Conservation (phyloP, 192 early-diverging fungal species). For the Rhizophagus sp. region DNA sequence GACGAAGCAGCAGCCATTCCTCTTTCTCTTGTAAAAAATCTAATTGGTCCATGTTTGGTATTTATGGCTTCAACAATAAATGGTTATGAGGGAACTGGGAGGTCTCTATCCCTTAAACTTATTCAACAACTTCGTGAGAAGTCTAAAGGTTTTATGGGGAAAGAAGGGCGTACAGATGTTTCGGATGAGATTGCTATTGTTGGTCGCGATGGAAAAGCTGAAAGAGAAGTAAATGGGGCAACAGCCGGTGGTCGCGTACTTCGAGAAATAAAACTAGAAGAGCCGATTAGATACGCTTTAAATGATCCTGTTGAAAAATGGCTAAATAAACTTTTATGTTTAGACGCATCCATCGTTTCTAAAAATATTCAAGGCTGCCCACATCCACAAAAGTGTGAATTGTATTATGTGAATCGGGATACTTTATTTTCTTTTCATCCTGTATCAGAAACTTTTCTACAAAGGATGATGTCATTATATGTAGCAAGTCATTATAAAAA, state of each 20-base stretch:
- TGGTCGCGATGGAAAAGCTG: slow-evolving; percentile 57
- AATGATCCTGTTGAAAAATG: slow-evolving; percentile 91
- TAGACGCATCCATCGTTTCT: slow-evolving; percentile 79
- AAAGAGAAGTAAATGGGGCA: slow-evolving; percentile 43
- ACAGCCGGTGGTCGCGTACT: slow-evolving; percentile 67
- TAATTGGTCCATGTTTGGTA: slow-evolving; percentile 93
- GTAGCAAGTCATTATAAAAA: slow-evolving; percentile 99
- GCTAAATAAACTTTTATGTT: slow-evolving; percentile 93
- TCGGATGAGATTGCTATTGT: slow-evolving; percentile 43
- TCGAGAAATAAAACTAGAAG: slow-evolving; percentile 89
- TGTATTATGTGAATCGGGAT: slow-evolving; percentile 97
- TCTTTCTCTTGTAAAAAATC: slow-evolving; percentile 84
- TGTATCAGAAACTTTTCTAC: slow-evolving; percentile 94
- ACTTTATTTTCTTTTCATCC: slow-evolving; percentile 98
- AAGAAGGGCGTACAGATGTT: slow-evolving; percentile 37
- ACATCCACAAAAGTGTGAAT: slow-evolving; percentile 90
- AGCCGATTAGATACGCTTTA: slow-evolving; percentile 90
- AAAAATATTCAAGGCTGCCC: slow-evolving; percentile 84
- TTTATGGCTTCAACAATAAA: slow-evolving; percentile 99
- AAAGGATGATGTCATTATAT: slow-evolving; percentile 96
- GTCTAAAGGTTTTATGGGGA: slow-evolving; percentile 68
- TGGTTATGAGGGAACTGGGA: slow-evolving; percentile 98
- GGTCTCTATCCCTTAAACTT: slow-evolving; percentile 94
- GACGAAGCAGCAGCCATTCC: slow-evolving; percentile 99
- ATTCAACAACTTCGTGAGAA: slow-evolving; percentile 95